Conservation (phyloP, 106 monocot species). For the Vanilla planifolia region DNA sequence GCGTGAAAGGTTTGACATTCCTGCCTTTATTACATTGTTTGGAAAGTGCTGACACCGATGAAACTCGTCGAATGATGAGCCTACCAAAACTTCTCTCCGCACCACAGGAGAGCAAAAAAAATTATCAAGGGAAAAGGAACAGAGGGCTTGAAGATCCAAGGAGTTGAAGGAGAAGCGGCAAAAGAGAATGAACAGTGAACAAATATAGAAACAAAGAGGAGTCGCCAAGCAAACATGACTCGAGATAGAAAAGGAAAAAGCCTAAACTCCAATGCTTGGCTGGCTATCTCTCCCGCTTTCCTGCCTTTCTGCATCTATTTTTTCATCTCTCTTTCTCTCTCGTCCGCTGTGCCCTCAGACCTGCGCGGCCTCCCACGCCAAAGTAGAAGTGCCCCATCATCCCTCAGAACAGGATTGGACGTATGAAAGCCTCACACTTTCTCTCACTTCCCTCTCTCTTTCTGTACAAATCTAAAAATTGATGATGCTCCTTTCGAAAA, state of each 20-base stretch:
- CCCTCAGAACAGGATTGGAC: constrained; percentile 13
- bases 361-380: constrained; percentile 2
- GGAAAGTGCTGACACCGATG: constrained; percentile 9
- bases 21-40: constrained; percentile 1
- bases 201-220: constrained; percentile 11
- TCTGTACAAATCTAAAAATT: neutral
- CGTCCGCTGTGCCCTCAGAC: neutral
- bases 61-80: neutral
- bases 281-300: neutral
- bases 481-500: no score
- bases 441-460: neutral
- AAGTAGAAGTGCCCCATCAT: constrained; percentile 12
- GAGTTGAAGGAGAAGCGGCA: neutral
- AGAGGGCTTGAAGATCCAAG: neutral
- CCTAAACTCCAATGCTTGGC: neutral
- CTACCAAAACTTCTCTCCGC: neutral
- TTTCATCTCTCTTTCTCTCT: neutral
- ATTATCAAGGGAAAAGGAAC: neutral
- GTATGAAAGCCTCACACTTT: neutral
- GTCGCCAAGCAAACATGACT: constrained; percentile 13
- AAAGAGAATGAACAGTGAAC: constrained; percentile 3
- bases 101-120: neutral
- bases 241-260: constrained; percentile 15
- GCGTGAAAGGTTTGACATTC: neutral
- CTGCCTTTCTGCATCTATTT: neutral